Conservation (phyloP, 495 filamentous ascomycete species). For the Hypoxylon fuscum region DNA sequence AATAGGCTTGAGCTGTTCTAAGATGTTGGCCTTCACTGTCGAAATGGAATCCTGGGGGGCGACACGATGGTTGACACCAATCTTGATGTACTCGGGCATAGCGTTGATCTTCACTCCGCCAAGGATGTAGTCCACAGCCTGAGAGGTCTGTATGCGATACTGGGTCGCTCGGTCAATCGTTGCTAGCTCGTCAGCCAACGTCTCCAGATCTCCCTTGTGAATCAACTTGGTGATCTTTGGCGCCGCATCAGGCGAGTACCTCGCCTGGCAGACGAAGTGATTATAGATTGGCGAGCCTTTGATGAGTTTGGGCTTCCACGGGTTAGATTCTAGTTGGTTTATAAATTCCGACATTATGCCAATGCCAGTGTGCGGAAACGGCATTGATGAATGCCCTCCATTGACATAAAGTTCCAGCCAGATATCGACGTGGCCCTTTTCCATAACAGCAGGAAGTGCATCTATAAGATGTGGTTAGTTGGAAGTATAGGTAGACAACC, state of each 20-base stretch:
- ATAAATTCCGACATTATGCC: slow-evolving; percentile 71
- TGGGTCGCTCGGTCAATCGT: slow-evolving; percentile 60
- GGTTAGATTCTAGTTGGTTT: slow-evolving; percentile 66
- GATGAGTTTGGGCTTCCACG: slow-evolving; percentile 55
- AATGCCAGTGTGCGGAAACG: slow-evolving; percentile 69
- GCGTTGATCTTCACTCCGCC: slow-evolving; percentile 69
- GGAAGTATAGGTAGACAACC: slow-evolving; percentile 53
- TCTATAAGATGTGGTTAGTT: slow-evolving; percentile 50
- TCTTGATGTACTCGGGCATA: slow-evolving; percentile 67
- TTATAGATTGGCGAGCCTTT: slow-evolving; percentile 48
- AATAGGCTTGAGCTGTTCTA: slow-evolving; percentile 59
- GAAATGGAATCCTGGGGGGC: slow-evolving; percentile 65
- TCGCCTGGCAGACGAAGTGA: slow-evolving; percentile 62
- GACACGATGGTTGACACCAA: slow-evolving; percentile 71
- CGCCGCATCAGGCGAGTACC: slow-evolving; percentile 41
- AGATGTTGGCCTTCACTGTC: slow-evolving; percentile 58
- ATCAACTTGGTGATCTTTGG: slow-evolving; percentile 46
- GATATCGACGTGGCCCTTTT: slow-evolving; percentile 65
- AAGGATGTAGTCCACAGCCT: slow-evolving; percentile 53
- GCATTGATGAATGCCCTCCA: slow-evolving; percentile 69
- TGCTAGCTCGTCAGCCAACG: slow-evolving; percentile 64
- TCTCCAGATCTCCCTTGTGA: slow-evolving; percentile 63
- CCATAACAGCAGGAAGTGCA: slow-evolving; percentile 52
- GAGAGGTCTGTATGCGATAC: slow-evolving; percentile 69
- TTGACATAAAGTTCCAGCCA: slow-evolving; percentile 64